Percentiles rank a stretch among this genome's conserved stretches.
Conservation (phyloP, 1,139 yeast species). For the Kodamaea sp. region DNA sequence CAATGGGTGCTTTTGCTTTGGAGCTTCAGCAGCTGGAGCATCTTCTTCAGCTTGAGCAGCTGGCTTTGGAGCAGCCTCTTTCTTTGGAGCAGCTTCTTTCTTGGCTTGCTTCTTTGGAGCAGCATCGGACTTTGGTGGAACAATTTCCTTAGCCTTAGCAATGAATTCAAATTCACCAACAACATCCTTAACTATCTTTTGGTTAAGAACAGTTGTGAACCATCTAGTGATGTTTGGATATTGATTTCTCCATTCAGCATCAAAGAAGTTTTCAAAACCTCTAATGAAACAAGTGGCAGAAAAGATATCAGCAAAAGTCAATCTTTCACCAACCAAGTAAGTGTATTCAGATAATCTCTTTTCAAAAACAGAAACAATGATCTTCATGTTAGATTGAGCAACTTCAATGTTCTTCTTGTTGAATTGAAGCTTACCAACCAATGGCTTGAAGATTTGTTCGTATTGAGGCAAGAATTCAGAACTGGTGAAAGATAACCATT, state of each 20-base stretch:
- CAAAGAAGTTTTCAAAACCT: conserved; percentile 68
- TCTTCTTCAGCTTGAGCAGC: conserved; percentile 36
- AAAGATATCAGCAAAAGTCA: conserved; percentile 80
- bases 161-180: conserved; percentile 50
- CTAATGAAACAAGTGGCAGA: conserved; percentile 58
- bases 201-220: conserved; percentile 68
- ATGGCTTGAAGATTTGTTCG: conserved; percentile 30
- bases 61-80: conserved; percentile 33
- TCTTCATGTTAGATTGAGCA: conserved; percentile 37
- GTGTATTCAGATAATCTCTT: conserved; percentile 70
- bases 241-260: conserved; percentile 68
- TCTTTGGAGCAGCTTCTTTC: conserved; percentile 20
- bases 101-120: conserved; percentile 30
- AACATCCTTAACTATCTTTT: conserved; percentile 48
- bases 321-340: conserved; percentile 87
- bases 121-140: conserved; percentile 46
- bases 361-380: conserved; percentile 49
- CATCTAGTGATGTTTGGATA: conserved; percentile 82
- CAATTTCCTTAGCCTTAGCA: conserved; percentile 63
- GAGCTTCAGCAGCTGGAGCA: conserved; percentile 39
- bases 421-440: conserved; percentile 47
- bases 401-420: conserved; percentile 78
- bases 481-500: conserved; percentile 82
- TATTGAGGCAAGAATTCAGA: conserved; percentile 56
- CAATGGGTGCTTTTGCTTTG: conserved; percentile 90